A percentile compares a stretch with the other conserved stretches of the same genome.
Conservation (phyloP, 306 rosid genomes). For the Pueraria montana region DNA sequence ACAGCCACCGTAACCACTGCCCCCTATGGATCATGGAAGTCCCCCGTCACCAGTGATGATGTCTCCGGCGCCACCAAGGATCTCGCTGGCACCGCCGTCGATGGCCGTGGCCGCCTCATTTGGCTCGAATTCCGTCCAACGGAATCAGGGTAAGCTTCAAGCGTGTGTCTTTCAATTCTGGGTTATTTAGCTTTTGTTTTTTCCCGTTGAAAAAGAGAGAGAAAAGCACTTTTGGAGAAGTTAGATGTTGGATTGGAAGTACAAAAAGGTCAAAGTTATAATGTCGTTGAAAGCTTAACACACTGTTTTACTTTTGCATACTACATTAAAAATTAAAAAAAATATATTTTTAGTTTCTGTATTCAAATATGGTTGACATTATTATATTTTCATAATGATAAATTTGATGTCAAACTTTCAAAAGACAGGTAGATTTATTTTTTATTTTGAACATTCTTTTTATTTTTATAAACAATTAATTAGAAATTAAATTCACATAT, state of each 20-base stretch:
- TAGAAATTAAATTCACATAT: too few species aligned
- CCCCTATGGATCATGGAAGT: slow-evolving; percentile 93
- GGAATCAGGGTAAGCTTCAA: slow-evolving; percentile 71
- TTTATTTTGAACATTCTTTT: too few species aligned
- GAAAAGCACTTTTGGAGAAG: background rate
- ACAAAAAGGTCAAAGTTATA: background rate
- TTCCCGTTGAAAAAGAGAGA: background rate
- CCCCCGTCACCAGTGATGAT: slow-evolving; percentile 86
- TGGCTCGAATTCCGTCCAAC: slow-evolving; percentile 93
- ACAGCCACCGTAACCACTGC: slow-evolving; percentile 48
- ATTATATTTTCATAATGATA: too few species aligned
- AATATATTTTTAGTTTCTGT: too few species aligned
- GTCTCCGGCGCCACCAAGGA: slow-evolving; percentile 88
- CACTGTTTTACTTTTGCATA: background rate
- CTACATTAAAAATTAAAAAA: too few species aligned
- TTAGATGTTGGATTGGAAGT: too few species aligned
- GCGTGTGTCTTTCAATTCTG: background rate
- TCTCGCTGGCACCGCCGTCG: slow-evolving; percentile 86
- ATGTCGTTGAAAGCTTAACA: background rate
- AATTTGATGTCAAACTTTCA: too few species aligned
- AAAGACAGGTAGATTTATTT: too few species aligned
- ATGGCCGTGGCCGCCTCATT: slow-evolving; percentile 73
- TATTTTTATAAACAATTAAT: too few species aligned
- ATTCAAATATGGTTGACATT: too few species aligned
- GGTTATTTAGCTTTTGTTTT: background rate